Evolutionary conservation across 306 rosid genomes (phyloP), one percentile per base, ranked within the genome.

Genomic region (Prunus davidiana): DNA sequence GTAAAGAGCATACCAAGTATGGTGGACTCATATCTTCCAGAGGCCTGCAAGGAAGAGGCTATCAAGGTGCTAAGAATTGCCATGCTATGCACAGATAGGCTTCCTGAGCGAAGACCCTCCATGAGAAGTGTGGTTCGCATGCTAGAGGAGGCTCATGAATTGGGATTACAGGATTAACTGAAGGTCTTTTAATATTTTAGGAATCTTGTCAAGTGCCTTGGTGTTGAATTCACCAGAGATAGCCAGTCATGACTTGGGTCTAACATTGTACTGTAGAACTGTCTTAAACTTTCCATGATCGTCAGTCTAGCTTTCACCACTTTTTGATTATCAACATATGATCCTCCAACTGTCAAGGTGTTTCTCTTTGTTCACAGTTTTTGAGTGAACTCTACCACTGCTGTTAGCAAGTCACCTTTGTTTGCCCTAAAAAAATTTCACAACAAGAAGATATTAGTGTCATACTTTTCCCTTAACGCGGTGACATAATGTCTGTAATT

Each of bases 81-180:
- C 2, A 82, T 95, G 57, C 61, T 91, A 2, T 92, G 99, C 83
- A 91, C 97, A 0, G 84, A 84, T 0, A 86, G 87, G 63, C 80
- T 85, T 47, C 98, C 97, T 0, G 84, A 87, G 43, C 10, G 77
- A 10, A 89, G 99, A 71, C 99, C 98, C 4, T 80, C 85, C 14
- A 95, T 95, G 99, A 89, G 93, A 76, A 80, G 74, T 61, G 99
- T 95, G 68, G 97, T 95, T 56, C 97, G 92, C 46, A 89, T 88
- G 91, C 89, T 95, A 0, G 86, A 89, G 52, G 97, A 88, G 54
- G 97, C 90, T 12, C 77, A 73, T 32, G 92, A 80, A 30, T 30
- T 30, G 32, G 32, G 32, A 30, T 30, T 30, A 30, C 32, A 30
- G 32, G 32, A 30, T 30, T 30, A 30, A 30, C 0, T 30, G 32